Conservation (phyloP, 805 yeast genomes). For the Saccharomycopsis babjevae region DNA sequence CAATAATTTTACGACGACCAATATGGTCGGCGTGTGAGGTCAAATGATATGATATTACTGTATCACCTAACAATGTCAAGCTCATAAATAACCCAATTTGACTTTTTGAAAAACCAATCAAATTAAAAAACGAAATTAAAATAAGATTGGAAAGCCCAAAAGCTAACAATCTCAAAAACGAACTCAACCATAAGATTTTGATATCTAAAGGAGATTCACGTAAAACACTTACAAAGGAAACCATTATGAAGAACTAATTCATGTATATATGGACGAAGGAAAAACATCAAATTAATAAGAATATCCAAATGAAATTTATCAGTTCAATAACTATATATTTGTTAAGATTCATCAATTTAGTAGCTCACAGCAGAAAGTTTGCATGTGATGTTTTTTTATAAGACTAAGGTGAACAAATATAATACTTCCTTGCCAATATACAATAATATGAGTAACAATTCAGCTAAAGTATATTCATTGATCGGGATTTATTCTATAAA, state of each 20-base stretch:
- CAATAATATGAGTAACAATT: too few relatives aligned
- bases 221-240: slow-evolving; percentile 25
- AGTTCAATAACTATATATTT: too few relatives aligned
- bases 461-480: too few relatives aligned
- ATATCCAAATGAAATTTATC: too few relatives aligned
- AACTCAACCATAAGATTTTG: slow-evolving; percentile 54
- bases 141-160: slow-evolving; percentile 77
- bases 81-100: slow-evolving; percentile 75
- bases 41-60: slow-evolving; percentile 52
- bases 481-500: too few relatives aligned
- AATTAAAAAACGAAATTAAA: slow-evolving; percentile 53
- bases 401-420: too few relatives aligned
- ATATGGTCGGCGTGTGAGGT: slow-evolving; percentile 70
- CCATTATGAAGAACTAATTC: slow-evolving; percentile 19
- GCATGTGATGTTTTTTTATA: too few relatives aligned
- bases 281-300: too few relatives aligned
- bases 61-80: slow-evolving; percentile 70
- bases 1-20: slow-evolving; percentile 59
- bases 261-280: not conserved
- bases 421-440: too few relatives aligned
- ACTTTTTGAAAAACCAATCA: slow-evolving; percentile 43
- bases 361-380: too few relatives aligned
- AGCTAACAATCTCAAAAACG: slow-evolving; percentile 59
- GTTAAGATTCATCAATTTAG: too few relatives aligned
- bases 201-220: slow-evolving; percentile 37